Evolutionary conservation across 1,139 yeast species (phyloP).

Genomic region (Diutina neorugosa): DNA sequence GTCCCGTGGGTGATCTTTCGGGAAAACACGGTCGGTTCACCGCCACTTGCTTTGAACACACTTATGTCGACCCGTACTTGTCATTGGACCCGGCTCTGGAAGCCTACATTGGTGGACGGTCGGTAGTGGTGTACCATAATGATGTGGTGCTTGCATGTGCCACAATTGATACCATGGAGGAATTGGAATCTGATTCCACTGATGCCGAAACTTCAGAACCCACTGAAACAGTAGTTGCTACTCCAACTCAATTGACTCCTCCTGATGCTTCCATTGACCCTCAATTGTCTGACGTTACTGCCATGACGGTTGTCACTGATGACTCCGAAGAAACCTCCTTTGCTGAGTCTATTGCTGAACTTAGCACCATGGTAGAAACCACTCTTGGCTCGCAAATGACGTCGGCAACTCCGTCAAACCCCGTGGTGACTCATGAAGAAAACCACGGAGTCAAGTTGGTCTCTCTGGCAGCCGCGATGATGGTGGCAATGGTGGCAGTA

Average conservation of each 20-base stretch:
- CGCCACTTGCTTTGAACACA: slow-evolving; percentile 41
- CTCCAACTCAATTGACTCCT: too few species aligned
- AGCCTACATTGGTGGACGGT: slow-evolving; percentile 38
- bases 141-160: slow-evolving; percentile 48
- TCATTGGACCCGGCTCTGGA: slow-evolving; percentile 36
- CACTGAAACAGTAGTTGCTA: too few species aligned
- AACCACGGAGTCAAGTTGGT: neutral
- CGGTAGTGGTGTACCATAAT: slow-evolving; percentile 40
- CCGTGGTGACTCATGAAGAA: neutral
- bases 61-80: slow-evolving; percentile 40
- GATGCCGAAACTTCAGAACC: too few species aligned
- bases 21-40: slow-evolving; percentile 53
- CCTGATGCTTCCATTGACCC: too few species aligned
- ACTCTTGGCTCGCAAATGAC: neutral
- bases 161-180: too few species aligned
- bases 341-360: too few species aligned
- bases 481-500: neutral
- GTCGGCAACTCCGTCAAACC: neutral
- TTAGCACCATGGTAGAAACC: neutral
- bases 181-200: too few species aligned
- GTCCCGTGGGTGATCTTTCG: slow-evolving; percentile 51
- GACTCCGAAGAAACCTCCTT: too few species aligned
- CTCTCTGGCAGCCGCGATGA: neutral
- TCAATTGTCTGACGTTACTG: too few species aligned
- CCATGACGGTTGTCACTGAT: too few species aligned